A percentile compares a stretch with the other conserved stretches of the same genome.
These are phyloP conservation scores for Phragmites australis DNA, from an alignment of 176 grass and related monocot genomes.

Conservation along the genomic window DNA sequence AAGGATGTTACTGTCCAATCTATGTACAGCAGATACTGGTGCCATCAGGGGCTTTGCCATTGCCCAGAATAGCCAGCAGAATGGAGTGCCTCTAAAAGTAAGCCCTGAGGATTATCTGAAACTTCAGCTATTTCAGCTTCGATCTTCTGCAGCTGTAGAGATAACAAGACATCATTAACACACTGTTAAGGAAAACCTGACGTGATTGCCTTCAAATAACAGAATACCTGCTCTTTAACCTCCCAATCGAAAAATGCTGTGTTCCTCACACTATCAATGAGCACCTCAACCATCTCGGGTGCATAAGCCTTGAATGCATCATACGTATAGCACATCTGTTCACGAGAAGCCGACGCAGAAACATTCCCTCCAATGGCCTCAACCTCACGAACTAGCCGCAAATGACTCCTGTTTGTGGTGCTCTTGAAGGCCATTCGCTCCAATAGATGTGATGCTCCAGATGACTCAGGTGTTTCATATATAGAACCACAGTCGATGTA, in stretches of 20 bases:
- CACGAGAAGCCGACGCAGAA: constrained; percentile 61
- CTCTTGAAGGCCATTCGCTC: constrained; percentile 75
- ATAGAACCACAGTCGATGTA: constrained; percentile 78
- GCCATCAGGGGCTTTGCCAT: constrained; percentile 63
- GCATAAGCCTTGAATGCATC: constrained; percentile 60
- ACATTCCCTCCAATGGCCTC: constrained; percentile 75
- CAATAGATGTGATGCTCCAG: constrained; percentile 66
- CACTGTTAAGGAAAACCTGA: not conserved
- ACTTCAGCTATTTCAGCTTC: constrained; percentile 62
- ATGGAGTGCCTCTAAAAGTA: constrained; percentile 67
- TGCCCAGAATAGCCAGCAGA: constrained; percentile 63
- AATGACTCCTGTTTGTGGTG: constrained; percentile 64
- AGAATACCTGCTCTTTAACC: constrained; percentile 57
- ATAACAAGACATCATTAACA: constrained; percentile 20
- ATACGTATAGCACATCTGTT: constrained; percentile 81
- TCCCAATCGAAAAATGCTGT: constrained; percentile 55
- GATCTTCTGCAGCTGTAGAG: constrained; percentile 54
- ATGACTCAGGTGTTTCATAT: constrained; percentile 58
- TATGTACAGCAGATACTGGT: constrained; percentile 44
- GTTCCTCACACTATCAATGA: constrained; percentile 59
- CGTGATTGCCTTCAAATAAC: not conserved
- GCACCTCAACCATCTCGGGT: constrained; percentile 64
- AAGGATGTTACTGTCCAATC: constrained; percentile 55
- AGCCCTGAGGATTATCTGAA: constrained; percentile 52
- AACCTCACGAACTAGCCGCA: constrained; percentile 67